These are phyloP conservation scores for Candida xyloterini DNA, from an alignment of 805 yeast species.

Conservation along the genomic window DNA sequence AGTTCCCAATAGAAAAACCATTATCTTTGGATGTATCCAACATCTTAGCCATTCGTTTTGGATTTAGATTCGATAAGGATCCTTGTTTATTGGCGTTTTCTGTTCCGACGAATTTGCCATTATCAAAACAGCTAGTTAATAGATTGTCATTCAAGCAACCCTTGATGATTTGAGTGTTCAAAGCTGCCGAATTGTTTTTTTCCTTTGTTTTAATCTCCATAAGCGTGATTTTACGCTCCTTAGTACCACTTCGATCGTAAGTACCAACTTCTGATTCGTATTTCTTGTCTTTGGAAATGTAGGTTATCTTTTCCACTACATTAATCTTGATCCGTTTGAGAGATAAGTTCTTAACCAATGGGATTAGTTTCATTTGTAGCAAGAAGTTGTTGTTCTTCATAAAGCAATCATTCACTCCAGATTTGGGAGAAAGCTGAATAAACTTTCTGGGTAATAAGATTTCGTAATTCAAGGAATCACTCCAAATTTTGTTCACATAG, in stretches of 20 bases:
- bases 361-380: conserved; percentile 63
- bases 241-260: conserved; percentile 32
- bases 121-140: conserved; percentile 52
- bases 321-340: conserved; percentile 65
- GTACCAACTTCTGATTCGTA: conserved; percentile 52
- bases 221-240: conserved; percentile 55
- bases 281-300: conserved; percentile 52
- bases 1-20: conserved; percentile 1
- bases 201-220: conserved; percentile 63
- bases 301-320: conserved; percentile 63
- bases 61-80: conserved; percentile 12
- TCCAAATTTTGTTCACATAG: conserved; percentile 74
- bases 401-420: conserved; percentile 26
- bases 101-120: conserved; percentile 17
- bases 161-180: conserved; percentile 60
- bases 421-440: conserved; percentile 58
- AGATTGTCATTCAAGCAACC: conserved; percentile 59
- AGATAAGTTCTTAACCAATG: conserved; percentile 58
- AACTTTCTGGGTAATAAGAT: conserved; percentile 69
- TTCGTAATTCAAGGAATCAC: conserved; percentile 65
- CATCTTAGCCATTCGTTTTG: conserved; percentile 21
- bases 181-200: conserved; percentile 30
- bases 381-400: conserved; percentile 33
- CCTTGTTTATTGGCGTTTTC: conserved; percentile 21
- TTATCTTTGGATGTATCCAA: conserved; percentile 15